A percentile compares a stretch with the other conserved stretches of the same genome.
Evolutionary conservation across 2,329 filamentous ascomycete species (phyloP).

Genomic region (Cladosporium colombiae): DNA sequence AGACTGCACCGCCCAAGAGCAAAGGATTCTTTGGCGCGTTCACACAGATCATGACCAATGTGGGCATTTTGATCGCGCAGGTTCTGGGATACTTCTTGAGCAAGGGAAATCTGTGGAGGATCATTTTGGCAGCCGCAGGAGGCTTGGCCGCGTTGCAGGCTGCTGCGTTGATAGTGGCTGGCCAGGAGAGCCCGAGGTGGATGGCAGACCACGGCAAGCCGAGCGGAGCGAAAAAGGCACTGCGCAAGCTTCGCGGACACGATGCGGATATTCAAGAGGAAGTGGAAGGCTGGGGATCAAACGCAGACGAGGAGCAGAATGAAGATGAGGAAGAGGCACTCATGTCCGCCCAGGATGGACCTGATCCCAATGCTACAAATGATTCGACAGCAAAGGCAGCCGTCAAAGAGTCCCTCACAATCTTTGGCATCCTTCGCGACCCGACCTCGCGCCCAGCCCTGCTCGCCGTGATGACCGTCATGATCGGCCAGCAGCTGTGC

Average conservation of each 20-base stretch:
- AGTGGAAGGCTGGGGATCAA: constrained; percentile 53
- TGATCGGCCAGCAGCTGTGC: constrained; percentile 89
- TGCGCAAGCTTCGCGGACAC: constrained; percentile 75
- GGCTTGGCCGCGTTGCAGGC: constrained; percentile 67
- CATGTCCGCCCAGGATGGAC: constrained; percentile 46
- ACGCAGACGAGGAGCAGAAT: constrained; percentile 34
- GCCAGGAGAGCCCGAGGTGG: constrained; percentile 88
- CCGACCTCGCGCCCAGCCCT: constrained; percentile 76
- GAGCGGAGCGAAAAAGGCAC: constrained; percentile 62
- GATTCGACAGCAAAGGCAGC: constrained; percentile 30
- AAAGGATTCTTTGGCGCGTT: constrained; percentile 71
- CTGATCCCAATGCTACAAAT: constrained; percentile 34
- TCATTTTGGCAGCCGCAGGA: constrained; percentile 75
- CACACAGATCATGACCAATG: constrained; percentile 91
- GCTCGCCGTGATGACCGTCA: constrained; percentile 85
- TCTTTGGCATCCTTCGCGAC: constrained; percentile 62
- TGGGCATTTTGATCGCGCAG: constrained; percentile 80
- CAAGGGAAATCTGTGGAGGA: constrained; percentile 75
- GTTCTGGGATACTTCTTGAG: constrained; percentile 85
- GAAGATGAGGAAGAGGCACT: constrained; percentile 70
- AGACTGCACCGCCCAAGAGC: constrained; percentile 71
- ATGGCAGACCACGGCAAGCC: constrained; percentile 67
- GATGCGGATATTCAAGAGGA: constrained; percentile 72
- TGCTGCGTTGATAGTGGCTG: constrained; percentile 66
- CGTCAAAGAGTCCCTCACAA: constrained; percentile 40